phyloP scores from a whole-genome alignment of 352 stramenopile species.

The Blastocystis sp. region DNA sequence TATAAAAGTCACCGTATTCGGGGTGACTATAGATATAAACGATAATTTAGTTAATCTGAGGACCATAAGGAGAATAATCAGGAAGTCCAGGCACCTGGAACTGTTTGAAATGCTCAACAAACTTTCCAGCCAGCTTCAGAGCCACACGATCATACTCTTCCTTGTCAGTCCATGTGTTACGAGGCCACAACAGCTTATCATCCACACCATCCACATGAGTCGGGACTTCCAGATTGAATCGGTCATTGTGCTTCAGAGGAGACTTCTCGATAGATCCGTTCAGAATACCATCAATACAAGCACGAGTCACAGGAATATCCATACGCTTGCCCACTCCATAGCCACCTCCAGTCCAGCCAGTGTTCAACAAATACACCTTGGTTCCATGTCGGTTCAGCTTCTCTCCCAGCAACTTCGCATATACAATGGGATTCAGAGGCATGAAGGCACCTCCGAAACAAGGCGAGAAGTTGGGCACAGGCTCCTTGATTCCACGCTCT shows the following conservation, averaged over 20 bases:
- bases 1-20: not conserved
- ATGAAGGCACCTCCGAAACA: constrained; percentile 96
- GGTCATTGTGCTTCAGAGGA: constrained; percentile 79
- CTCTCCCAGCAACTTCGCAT: constrained; percentile 90
- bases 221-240: constrained; percentile 91
- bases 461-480: constrained; percentile 88
- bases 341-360: constrained; percentile 89
- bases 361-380: constrained; percentile 96
- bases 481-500: constrained; percentile 91
- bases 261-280: constrained; percentile 88
- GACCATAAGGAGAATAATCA: constrained; percentile 92
- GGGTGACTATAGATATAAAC: not conserved
- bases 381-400: constrained; percentile 90
- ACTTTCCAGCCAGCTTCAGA: constrained; percentile 77
- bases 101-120: constrained; percentile 81
- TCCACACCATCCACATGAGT: constrained; percentile 82
- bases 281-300: constrained; percentile 86
- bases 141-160: constrained; percentile 77
- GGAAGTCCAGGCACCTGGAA: constrained; percentile 80
- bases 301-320: constrained; percentile 79
- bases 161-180: constrained; percentile 79
- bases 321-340: constrained; percentile 94
- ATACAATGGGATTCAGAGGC: constrained; percentile 90
- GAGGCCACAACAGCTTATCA: constrained; percentile 83
- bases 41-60: constrained; percentile 72